These are phyloP conservation scores for Insectozyma bohioensis DNA, from an alignment of 1,139 yeast genomes.

Conservation along the genomic window DNA sequence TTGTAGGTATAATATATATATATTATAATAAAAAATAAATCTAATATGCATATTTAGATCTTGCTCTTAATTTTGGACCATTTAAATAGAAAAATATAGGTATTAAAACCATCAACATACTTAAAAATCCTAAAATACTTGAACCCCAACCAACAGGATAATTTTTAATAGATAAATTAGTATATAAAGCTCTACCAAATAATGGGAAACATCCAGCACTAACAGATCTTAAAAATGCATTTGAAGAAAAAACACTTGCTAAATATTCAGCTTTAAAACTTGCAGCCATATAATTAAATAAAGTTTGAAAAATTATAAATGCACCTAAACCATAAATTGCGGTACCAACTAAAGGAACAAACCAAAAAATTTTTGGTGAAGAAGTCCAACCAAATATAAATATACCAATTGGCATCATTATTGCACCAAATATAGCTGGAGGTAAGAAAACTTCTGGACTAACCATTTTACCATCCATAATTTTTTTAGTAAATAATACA, in stretches of 20 bases:
- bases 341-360: constrained; percentile 31
- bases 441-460: constrained; percentile 64
- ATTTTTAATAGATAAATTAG: constrained; percentile 28
- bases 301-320: constrained; percentile 31
- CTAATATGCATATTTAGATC: constrained; percentile 49
- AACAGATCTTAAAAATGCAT: constrained; percentile 26
- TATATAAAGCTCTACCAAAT: constrained; percentile 46
- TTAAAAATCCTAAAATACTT: constrained; percentile 53
- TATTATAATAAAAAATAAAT: too few relatives aligned
- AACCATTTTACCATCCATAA: constrained; percentile 34
- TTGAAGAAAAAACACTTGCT: constrained; percentile 35
- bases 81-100: constrained; percentile 48
- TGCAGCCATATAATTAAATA: constrained; percentile 57
- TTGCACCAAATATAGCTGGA: constrained; percentile 38
- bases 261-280: constrained; percentile 43
- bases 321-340: constrained; percentile 29
- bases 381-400: constrained; percentile 36
- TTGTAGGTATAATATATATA: too few relatives aligned
- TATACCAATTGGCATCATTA: constrained; percentile 30
- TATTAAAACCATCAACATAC: constrained; percentile 59
- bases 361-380: constrained; percentile 30
- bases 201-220: constrained; percentile 35
- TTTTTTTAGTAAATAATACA: constrained; percentile 25
- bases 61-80: constrained; percentile 35
- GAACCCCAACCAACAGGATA: constrained; percentile 67